Base-by-base conservation (phyloP, 73 alveolate genomes). In the Stentor roeselii region DNA sequence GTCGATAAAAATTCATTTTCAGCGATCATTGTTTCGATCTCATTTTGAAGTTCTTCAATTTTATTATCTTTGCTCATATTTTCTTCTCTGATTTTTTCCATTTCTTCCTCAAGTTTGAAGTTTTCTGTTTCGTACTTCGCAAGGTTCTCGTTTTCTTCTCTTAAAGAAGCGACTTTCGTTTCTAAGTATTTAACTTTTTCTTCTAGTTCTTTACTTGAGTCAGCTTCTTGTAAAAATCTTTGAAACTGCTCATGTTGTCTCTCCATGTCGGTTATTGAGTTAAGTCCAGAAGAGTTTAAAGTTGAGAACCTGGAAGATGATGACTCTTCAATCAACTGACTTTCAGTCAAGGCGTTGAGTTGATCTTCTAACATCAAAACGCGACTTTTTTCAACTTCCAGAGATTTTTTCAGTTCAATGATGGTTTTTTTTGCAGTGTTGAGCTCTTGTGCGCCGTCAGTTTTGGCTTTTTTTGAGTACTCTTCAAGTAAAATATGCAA, bases 391-490 rank as follows among this genome's bases (percentile, higher is more conserved):
- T 50, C 67, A 11, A 11, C 30, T 11, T 50, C 67, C 21, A 50
- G 21, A 50, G 67, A 6, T 50, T 50, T 50, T 50, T 50, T 50
- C 67, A 50, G 21, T 11, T 50, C 67, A 50, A 6, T 50, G 6
- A 50, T 50, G 6, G 6, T 6, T 50, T 50, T 50, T 50, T 50
- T 50, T 11, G 67, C 67, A 11, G 67, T 50, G 67, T 6, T 21
- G 30, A 50, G 67, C 67, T 50, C 67, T 50, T 11, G 67, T 21
- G 6, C 30, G 67, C 67, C 67, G 41, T 88, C 93, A 60, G 85
- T 74, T 34, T 84, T 59, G 3, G 86, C 86, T 41, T 89, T 85
- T 61, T 67, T 67, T 34, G 80, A 67, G 37, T 67, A 67, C 1
- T 67, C 80, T 21, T 21, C 37, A 27, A 67, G 42, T 21, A 67